Base-by-base conservation (phyloP, 148 eudicot genomes). In the Vaccinium vitisidaea region DNA sequence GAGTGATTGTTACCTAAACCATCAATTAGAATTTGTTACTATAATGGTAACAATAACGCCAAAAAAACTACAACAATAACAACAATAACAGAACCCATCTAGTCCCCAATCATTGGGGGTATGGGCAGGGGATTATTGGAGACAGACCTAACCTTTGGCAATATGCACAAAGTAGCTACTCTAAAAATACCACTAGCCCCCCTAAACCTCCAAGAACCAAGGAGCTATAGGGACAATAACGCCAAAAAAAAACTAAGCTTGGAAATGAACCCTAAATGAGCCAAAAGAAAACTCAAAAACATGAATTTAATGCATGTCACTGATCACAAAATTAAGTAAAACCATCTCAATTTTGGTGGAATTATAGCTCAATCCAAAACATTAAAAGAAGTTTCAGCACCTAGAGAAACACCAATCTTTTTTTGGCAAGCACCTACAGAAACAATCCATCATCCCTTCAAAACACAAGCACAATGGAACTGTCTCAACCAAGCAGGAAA, bases 1-100 rank as follows among this genome's bases (percentile, higher is more conserved):
- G 98, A 36, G 32, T 63, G 15, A 95, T 93, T 0, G 94, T 67
- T 4, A 94, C 94, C 98, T 95, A 76, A 8, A 53, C 32, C 79
- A 52, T 10, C 49, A 46, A 49, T 14, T 32, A 25, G 58, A 13
- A 23, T 77, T 49, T 15, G 95, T 30, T 30, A 30, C 32, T 30
- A 43, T 4, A 0, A 7, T 76, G 21, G 61, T 53, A 4, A 30
- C 32, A 30, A 49, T 16, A 36, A 3, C 48, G 81, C 11, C 67
- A 25, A 55, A 50, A 5, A 21, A 30, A 30, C 32, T 30, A 30
- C 9, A 1, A 6, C 48, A 6, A 61, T 52, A 16, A 61, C 80
- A 3, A 48, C 8, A 32, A 3, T 30, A 30, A 30, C 32, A 30
- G 32, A 30, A 30, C 32, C 1, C 32, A 30, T 0, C 32, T 30